Percentiles rank a stretch among this genome's conserved stretches.
Evolutionary conservation across 163 green algal genomes (phyloP).

Genomic region (Chlamydomonas reinhardtii): DNA sequence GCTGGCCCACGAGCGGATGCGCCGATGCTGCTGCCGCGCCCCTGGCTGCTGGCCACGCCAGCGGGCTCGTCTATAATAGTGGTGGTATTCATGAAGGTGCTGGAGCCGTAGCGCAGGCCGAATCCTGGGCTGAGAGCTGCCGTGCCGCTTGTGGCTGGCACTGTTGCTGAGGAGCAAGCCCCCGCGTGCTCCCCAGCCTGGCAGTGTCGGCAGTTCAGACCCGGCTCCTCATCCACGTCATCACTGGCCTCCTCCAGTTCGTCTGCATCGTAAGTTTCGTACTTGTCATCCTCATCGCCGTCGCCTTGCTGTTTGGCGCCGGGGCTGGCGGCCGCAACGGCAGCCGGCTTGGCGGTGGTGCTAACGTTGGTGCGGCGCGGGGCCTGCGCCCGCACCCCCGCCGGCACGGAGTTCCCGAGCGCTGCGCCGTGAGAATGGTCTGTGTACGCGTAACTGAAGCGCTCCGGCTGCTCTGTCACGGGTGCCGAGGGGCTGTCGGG

Average conservation of each 20-base stretch:
- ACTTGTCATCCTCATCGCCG: neutral
- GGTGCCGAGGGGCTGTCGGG: too few relatives aligned
- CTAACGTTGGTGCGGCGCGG: too few relatives aligned
- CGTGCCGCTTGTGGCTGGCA: too few relatives aligned
- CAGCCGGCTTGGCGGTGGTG: too few relatives aligned
- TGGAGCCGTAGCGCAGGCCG: neutral
- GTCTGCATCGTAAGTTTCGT: neutral
- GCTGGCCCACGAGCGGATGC: too few relatives aligned
- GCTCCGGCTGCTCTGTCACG: neutral
- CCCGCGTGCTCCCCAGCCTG: neutral
- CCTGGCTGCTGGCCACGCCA: too few relatives aligned
- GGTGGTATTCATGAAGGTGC: too few relatives aligned
- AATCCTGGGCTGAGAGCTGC: neutral
- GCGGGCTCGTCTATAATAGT: too few relatives aligned
- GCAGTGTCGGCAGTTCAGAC: neutral
- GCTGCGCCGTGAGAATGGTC: neutral
- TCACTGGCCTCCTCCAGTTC: neutral
- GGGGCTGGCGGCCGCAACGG: too few relatives aligned
- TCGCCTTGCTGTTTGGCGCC: neutral
- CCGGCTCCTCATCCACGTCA: neutral
- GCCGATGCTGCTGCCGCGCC: neutral
- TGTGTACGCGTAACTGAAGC: slow-evolving; percentile 19
- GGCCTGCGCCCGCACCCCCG: too few relatives aligned
- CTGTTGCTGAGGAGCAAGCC: too few relatives aligned
- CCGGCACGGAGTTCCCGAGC: neutral